phyloP scores from a whole-genome alignment of 257 asterid species.

The Nemophila menziesii region DNA sequence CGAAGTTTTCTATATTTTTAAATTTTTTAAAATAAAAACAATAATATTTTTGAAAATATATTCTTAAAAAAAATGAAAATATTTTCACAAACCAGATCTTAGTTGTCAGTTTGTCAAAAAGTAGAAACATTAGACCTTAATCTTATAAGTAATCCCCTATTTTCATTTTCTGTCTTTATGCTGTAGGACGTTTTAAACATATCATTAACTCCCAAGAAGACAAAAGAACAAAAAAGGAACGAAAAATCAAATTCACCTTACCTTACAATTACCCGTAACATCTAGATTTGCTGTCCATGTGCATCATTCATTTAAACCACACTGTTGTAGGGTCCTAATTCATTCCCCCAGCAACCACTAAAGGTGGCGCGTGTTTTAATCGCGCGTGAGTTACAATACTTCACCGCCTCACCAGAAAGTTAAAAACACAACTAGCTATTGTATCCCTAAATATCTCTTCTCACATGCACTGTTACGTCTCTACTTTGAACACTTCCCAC shows the following conservation, averaged over 20 bases:
- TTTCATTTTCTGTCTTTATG: too few species aligned
- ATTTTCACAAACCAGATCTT: too few species aligned
- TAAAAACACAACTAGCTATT: slow-evolving; percentile 1
- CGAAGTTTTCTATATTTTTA: too few species aligned
- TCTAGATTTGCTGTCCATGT: not conserved
- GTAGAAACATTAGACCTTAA: too few species aligned
- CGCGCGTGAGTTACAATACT: slow-evolving; percentile 13
- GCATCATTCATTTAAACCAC: not conserved
- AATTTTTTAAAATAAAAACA: too few species aligned
- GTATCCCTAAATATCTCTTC: slow-evolving; percentile 4
- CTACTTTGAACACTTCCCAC: not conserved
- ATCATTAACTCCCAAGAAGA: too few species aligned
- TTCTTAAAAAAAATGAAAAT: too few species aligned
- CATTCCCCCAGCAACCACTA: slow-evolving; percentile 7
- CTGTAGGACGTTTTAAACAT: too few species aligned
- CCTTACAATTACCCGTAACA: not conserved
- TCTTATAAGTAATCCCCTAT: too few species aligned
- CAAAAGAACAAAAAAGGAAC: too few species aligned
- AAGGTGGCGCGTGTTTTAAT: slow-evolving; percentile 16
- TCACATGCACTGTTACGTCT: not conserved
- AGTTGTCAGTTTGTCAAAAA: too few species aligned
- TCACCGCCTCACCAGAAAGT: not conserved
- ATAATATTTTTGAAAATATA: too few species aligned
- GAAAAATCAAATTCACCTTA: not conserved
- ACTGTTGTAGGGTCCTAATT: slow-evolving; percentile 8